phyloP scores from a whole-genome alignment of 176 grass and related monocot species.

The Melocanna baccifera region DNA sequence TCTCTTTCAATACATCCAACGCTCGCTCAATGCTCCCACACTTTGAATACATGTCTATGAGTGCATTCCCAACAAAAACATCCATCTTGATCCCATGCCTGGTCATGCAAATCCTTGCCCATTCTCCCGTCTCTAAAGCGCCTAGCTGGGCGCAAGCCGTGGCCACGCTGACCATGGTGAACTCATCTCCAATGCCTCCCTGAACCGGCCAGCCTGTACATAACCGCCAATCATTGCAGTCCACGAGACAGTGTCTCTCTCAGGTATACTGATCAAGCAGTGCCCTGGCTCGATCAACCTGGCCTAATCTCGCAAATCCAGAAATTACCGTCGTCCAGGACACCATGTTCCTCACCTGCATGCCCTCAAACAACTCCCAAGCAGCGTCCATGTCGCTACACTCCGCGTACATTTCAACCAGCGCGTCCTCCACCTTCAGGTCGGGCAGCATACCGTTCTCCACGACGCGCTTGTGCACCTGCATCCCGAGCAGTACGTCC shows the following conservation, averaged over 20 bases:
- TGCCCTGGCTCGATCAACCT: slow-evolving; percentile 45
- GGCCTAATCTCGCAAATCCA: slow-evolving; percentile 41
- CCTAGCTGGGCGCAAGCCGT: slow-evolving; percentile 79
- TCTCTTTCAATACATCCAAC: slow-evolving; percentile 60
- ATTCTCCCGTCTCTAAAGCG: slow-evolving; percentile 77
- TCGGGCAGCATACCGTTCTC: slow-evolving; percentile 41
- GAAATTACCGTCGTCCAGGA: slow-evolving; percentile 74
- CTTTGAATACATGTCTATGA: slow-evolving; percentile 89
- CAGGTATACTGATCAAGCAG: slow-evolving; percentile 69
- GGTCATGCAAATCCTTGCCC: slow-evolving; percentile 66
- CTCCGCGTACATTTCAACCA: slow-evolving; percentile 67
- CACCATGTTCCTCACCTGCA: slow-evolving; percentile 46
- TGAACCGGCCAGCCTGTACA: slow-evolving; percentile 44
- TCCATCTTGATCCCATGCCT: slow-evolving; percentile 63
- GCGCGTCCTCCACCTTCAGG: slow-evolving; percentile 57
- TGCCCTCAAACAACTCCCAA: slow-evolving; percentile 51
- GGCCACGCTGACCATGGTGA: slow-evolving; percentile 76
- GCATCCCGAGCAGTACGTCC: slow-evolving; percentile 49
- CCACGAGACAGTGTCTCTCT: slow-evolving; percentile 60
- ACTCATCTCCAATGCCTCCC: slow-evolving; percentile 59
- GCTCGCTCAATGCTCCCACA: slow-evolving; percentile 56
- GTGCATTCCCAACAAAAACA: slow-evolving; percentile 52
- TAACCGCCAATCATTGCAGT: slow-evolving; percentile 76
- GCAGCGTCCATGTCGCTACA: slow-evolving; percentile 58
- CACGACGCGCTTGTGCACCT: slow-evolving; percentile 50